Percentiles rank a stretch among this genome's conserved stretches.
Evolutionary conservation across 2,329 filamentous ascomycete species (phyloP).

Genomic region (Fusarium nelsonii): DNA sequence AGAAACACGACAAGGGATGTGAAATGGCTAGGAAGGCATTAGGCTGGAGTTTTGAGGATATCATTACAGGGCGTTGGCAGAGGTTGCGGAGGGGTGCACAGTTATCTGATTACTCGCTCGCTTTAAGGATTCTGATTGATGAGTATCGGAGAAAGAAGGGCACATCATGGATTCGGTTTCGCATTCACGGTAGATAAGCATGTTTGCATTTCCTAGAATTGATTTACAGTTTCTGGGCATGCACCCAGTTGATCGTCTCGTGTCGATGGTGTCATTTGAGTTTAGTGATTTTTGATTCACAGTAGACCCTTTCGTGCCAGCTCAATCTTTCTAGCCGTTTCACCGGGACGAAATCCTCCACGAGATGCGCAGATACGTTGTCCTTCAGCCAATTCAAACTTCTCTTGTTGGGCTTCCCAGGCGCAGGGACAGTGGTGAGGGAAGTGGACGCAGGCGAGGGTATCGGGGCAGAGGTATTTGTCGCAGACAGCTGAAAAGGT

Average conservation of each 20-base stretch:
- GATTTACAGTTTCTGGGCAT: conserved; percentile 20
- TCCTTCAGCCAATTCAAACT: conserved; percentile 79
- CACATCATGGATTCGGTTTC: conserved; percentile 31
- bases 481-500: conserved; percentile 77
- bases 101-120: conserved; percentile 30
- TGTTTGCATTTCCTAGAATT: conserved; percentile 40
- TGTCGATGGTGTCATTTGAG: background rate
- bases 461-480: conserved; percentile 94
- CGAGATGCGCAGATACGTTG: conserved; percentile 79
- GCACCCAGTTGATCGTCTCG: background rate
- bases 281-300: background rate
- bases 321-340: conserved; percentile 81
- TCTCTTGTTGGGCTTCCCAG: conserved; percentile 81
- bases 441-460: conserved; percentile 93
- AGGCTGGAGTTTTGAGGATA: conserved; percentile 48
- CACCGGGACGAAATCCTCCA: conserved; percentile 78
- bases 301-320: conserved; percentile 82
- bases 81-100: conserved; percentile 22
- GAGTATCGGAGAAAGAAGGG: conserved; percentile 22
- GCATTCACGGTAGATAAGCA: conserved; percentile 30
- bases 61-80: conserved; percentile 48
- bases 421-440: conserved; percentile 97
- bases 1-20: conserved; percentile 24
- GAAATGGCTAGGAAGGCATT: conserved; percentile 24
- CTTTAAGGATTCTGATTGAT: conserved; percentile 35